Evolutionary conservation across 495 filamentous ascomycete species (phyloP), one percentile per base, ranked within the genome.

Genomic region (Xylaria telfairii): DNA sequence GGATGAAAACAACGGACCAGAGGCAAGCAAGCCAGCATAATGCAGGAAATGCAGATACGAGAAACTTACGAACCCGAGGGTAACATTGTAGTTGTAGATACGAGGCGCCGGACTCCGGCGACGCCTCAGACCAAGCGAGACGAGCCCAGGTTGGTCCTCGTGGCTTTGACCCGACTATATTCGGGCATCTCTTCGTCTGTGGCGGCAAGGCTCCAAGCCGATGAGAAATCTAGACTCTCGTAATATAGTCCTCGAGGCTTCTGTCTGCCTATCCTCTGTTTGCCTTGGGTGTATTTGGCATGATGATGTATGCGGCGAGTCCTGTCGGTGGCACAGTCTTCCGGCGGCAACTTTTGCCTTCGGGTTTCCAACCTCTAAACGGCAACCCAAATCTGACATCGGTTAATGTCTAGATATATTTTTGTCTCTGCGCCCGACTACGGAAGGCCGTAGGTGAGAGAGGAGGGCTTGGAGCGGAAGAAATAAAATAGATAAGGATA

Each of bases 281-380:
- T 54, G 51, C 51, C 51, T 30, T 15, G 26, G 28, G 26, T 30
- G 9, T 12, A 30, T 6, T 54, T 54, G 51, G 51, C 51, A 30
- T 54, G 24, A 54, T 54, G 51, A 21, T 54, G 26, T 54, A 30
- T 28, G 51, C 51, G 24, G 51, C 24, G 24, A 54, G 26, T 54
- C 26, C 51, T 21, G 32, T 59, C 37, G 32, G 56, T 21, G 56
- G 56, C 56, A 59, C 28, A 59, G 56, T 59, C 30, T 59, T 37
- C 24, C 28, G 19, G 54, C 15, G 19, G n/a, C n/a, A n/a, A 57
- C 34, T 57, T 34, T 57, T 17, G 51, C 4, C 7, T 30, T 30
- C 51, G 51, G 24, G 17, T 54, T 30, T 54, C 13, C 1, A 53
- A n/a, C 49, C 49, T 28, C 24, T 3, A 17, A 30, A 28, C 4